These are phyloP conservation scores for Beta lomatogona DNA, from an alignment of 179 eudicot genomes.

Conservation along the genomic window DNA sequence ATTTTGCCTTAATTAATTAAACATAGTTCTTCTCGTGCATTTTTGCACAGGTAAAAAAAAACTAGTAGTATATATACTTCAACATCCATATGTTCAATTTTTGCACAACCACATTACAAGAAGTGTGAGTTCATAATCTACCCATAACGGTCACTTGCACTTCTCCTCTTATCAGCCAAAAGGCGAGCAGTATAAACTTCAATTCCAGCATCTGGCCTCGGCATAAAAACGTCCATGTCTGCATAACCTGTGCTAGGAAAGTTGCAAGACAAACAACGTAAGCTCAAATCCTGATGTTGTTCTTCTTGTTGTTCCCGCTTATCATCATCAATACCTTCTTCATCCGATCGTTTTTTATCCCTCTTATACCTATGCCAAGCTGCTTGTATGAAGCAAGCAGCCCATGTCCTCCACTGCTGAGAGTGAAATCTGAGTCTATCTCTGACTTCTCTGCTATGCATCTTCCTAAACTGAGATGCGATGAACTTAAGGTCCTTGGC, in stretches of 20 bases:
- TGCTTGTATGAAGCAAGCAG: constrained; percentile 49
- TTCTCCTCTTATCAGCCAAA: constrained; percentile 44
- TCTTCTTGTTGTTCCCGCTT: not conserved
- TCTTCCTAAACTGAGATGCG: constrained; percentile 37
- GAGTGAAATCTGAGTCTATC: constrained; percentile 39
- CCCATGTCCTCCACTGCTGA: constrained; percentile 51
- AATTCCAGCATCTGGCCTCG: constrained; percentile 23
- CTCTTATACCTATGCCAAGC: constrained; percentile 40
- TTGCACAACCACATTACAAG: too few relatives aligned
- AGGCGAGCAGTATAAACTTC: constrained; percentile 40
- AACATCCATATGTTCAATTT: too few relatives aligned
- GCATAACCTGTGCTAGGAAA: constrained; percentile 6
- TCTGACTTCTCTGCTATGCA: constrained; percentile 37
- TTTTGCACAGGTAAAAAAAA: too few relatives aligned
- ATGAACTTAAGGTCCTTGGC: constrained; percentile 40
- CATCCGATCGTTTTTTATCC: not conserved
- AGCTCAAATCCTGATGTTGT: not conserved
- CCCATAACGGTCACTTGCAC: constrained; percentile 35
- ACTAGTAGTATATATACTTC: too few relatives aligned
- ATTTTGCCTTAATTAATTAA: too few relatives aligned
- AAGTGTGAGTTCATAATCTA: too few relatives aligned
- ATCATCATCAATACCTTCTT: not conserved
- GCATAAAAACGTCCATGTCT: constrained; percentile 25
- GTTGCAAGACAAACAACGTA: not conserved
- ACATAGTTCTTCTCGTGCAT: too few relatives aligned